Conservation (phyloP, 352 stramenopile genomes). For the Phytophthora fragariaefolia region DNA sequence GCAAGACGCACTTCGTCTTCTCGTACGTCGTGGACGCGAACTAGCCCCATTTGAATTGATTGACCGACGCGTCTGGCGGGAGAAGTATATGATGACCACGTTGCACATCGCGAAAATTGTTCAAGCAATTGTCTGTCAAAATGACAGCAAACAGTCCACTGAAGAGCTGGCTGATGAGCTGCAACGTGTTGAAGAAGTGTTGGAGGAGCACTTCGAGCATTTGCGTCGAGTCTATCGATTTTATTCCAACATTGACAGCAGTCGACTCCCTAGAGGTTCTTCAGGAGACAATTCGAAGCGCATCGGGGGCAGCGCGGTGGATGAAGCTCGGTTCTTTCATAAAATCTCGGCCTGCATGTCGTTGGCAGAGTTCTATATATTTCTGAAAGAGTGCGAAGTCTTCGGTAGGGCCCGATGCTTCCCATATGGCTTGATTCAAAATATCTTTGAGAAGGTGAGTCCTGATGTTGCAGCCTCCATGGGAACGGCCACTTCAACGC, state of each 20-base stretch:
- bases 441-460: constrained; percentile 64
- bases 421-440: constrained; percentile 65
- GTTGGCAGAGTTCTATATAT: constrained; percentile 63
- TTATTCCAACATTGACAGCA: constrained; percentile 60
- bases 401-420: constrained; percentile 59
- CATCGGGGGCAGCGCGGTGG: constrained; percentile 14
- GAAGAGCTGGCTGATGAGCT: constrained; percentile 44
- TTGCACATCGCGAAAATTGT: constrained; percentile 50
- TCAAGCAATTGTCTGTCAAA: constrained; percentile 22
- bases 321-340: constrained; percentile 68
- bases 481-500: constrained; percentile 22
- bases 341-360: constrained; percentile 77
- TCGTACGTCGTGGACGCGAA: constrained; percentile 47
- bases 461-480: constrained; percentile 40
- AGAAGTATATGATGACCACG: constrained; percentile 72
- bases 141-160: constrained; percentile 16
- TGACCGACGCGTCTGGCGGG: constrained; percentile 54
- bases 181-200: constrained; percentile 41
- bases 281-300: constrained; percentile 4
- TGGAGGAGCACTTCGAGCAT: constrained; percentile 51
- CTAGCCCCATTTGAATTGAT: constrained; percentile 53
- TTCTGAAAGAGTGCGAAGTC: constrained; percentile 75
- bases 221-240: constrained; percentile 61
- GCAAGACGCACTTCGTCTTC: constrained; percentile 58
- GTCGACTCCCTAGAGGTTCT: background rate